These are phyloP conservation scores for Gamarada debralockiae DNA, from an alignment of 495 filamentous ascomycete genomes.

Conservation along the genomic window DNA sequence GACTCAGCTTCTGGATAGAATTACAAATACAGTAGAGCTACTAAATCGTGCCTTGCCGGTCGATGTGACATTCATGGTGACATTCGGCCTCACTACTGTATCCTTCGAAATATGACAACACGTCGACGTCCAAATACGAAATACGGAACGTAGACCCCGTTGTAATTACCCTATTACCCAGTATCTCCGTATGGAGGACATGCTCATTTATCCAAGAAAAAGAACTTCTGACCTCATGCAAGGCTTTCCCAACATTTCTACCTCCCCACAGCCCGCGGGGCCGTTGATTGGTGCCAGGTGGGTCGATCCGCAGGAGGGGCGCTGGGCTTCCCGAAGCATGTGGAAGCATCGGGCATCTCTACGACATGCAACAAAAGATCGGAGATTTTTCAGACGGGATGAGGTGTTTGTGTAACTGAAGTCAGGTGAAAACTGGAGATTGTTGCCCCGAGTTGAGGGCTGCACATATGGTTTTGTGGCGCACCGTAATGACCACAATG, in stretches of 20 bases:
- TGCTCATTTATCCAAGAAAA: background rate
- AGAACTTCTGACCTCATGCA: background rate
- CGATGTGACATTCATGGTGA: too few relatives aligned
- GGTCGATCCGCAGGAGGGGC: background rate
- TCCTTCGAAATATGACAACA: too few relatives aligned
- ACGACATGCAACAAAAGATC: slow-evolving; percentile 13
- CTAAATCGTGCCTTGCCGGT: too few relatives aligned
- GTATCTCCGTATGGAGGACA: background rate
- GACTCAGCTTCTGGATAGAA: too few relatives aligned
- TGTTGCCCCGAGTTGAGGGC: background rate
- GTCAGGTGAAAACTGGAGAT: background rate
- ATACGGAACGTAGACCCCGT: background rate
- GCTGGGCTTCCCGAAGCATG: slow-evolving; percentile 4
- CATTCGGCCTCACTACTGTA: too few relatives aligned
- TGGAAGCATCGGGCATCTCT: slow-evolving; percentile 4
- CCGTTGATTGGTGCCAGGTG: background rate
- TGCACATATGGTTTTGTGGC: background rate
- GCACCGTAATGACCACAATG: slow-evolving; percentile 2
- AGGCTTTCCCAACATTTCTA: too few relatives aligned
- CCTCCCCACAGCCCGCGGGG: background rate
- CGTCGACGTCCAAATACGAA: too few relatives aligned
- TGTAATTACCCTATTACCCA: background rate
- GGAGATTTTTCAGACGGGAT: too few relatives aligned
- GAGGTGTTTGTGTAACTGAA: background rate
- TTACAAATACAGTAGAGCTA: too few relatives aligned